Base-by-base conservation (phyloP, 2,329 filamentous ascomycete species). In the Aspergillus cejpii region DNA sequence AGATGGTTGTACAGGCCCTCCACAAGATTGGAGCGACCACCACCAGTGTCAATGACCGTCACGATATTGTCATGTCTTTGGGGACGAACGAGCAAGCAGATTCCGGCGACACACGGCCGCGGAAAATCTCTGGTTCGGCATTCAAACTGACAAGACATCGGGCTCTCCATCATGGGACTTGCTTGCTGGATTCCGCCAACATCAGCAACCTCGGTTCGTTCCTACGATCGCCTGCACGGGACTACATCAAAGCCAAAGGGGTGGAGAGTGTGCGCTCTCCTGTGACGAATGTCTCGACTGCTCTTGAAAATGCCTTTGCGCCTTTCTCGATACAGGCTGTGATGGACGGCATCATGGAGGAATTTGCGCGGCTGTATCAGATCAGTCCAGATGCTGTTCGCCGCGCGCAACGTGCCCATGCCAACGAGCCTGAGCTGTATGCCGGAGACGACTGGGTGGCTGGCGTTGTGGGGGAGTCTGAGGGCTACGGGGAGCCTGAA, bases 111-210 rank as follows among this genome's bases (percentile, higher is more conserved):
- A 49, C 48, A 7, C 60, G 62, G 27, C 74, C 76, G 1, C 79
- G 83, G 61, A 98, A 98, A 65, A 78, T 97, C 8, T 95, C 89
- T 0, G 92, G 92, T 1, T 96, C 89, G 0, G 92, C 92, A 8
- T 98, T 94, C 70, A 97, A 97, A 67, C 74, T 98, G 43, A 96
- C 87, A 0, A 76, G 86, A 19, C 72, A 80, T 39, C 78, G 91
- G 36, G 84, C 89, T 6, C 74, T 98, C 46, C 92, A 98, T 66
- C 92, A 98, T 66, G 92, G 90, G 6, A 98, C 92, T 0, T 92
- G 89, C 58, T 74, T 98, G 34, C 73, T 97, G 2, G 74, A 77
- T 26, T 90, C 87, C 43, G 84, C 84, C 1, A 86, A 94, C 60
- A 71, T 97, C 33, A 64, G 71, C 23, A 68, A 74, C 31, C 85